These are phyloP conservation scores for Chaetomium tenue DNA, from an alignment of 495 filamentous ascomycete species.

Conservation along the genomic window DNA sequence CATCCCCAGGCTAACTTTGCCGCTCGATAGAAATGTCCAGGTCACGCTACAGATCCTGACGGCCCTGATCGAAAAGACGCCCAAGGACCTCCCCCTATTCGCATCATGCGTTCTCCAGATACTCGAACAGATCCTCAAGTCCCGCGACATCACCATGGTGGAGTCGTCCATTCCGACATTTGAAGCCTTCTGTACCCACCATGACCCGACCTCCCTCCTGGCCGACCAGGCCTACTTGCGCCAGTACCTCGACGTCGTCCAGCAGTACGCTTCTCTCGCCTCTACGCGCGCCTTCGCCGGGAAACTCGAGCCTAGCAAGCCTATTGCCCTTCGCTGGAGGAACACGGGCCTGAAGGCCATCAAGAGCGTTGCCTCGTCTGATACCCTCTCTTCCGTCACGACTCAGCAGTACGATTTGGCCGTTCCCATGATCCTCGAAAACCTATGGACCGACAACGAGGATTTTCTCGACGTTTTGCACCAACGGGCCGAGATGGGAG, in stretches of 20 bases:
- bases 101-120: constrained; percentile 76
- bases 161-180: constrained; percentile 84
- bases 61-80: constrained; percentile 86
- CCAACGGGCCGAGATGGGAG: constrained; percentile 58
- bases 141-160: constrained; percentile 80
- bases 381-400: constrained; percentile 69
- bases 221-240: constrained; percentile 77
- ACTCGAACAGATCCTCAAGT: constrained; percentile 71
- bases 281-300: constrained; percentile 51
- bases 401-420: constrained; percentile 71
- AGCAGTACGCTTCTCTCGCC: constrained; percentile 74
- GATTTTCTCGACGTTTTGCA: constrained; percentile 63
- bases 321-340: constrained; percentile 79
- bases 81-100: constrained; percentile 84
- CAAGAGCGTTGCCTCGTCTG: constrained; percentile 71
- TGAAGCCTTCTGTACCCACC: constrained; percentile 75
- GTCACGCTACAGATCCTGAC: constrained; percentile 86
- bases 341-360: constrained; percentile 77
- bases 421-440: constrained; percentile 78
- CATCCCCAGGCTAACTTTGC: background rate
- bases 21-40: constrained; percentile 72
- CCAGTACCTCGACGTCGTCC: constrained; percentile 79
- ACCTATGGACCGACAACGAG: constrained; percentile 74
- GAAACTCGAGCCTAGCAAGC: constrained; percentile 59
- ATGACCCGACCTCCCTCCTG: constrained; percentile 72